A percentile compares a stretch with the other conserved stretches of the same genome.
Conservation (phyloP, 2,329 filamentous ascomycete genomes). For the Ophiocordyceps camponoti-floridani region DNA sequence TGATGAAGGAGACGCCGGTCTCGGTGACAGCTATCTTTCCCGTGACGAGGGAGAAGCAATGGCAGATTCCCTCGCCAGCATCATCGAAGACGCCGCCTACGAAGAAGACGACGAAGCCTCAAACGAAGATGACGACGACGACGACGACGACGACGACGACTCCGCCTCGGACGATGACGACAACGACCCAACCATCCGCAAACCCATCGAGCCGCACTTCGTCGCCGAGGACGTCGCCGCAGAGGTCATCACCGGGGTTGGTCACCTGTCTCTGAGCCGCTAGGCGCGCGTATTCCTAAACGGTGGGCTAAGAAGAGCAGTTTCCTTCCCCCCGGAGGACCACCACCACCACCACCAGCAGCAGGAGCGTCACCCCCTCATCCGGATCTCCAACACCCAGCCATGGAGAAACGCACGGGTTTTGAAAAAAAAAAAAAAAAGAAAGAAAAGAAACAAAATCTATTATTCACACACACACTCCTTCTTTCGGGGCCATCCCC, state of each 20-base stretch:
- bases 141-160: slow-evolving; percentile 23
- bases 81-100: slow-evolving; percentile 12
- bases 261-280: slow-evolving; percentile 28
- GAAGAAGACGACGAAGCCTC: slow-evolving; percentile 22
- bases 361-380: too few relatives aligned
- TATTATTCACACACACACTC: too few relatives aligned
- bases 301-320: slow-evolving; percentile 12
- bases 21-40: slow-evolving; percentile 39
- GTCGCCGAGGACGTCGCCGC: slow-evolving; percentile 29
- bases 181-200: neutral
- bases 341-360: too few relatives aligned
- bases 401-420: too few relatives aligned
- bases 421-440: too few relatives aligned
- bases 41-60: slow-evolving; percentile 20
- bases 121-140: slow-evolving; percentile 23
- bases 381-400: too few relatives aligned
- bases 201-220: slow-evolving; percentile 4
- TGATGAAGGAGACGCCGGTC: slow-evolving; percentile 10
- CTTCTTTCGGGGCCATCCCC: too few relatives aligned
- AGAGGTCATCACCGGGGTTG: slow-evolving; percentile 41
- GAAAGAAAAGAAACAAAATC: too few relatives aligned
- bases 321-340: neutral
- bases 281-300: slow-evolving; percentile 7
- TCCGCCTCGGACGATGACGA: slow-evolving; percentile 11
- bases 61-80: slow-evolving; percentile 21